phyloP scores from a whole-genome alignment of 2,329 filamentous ascomycete species.

The Biscogniauxia marginata region DNA sequence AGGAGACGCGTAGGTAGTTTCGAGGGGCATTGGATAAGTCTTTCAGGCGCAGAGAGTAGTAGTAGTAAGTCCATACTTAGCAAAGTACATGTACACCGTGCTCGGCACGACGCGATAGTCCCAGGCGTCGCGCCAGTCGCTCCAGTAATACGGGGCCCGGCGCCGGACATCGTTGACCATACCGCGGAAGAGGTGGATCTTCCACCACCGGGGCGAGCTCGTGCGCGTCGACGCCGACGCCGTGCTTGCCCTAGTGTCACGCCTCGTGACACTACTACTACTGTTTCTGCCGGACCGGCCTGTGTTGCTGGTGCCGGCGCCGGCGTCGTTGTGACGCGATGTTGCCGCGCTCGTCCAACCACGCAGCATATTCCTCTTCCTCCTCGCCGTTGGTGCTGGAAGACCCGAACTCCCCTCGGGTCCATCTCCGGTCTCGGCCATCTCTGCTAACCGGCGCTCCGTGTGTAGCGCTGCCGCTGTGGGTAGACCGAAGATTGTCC shows the following conservation, averaged over 20 bases:
- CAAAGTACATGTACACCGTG: conserved; percentile 93
- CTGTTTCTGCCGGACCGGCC: too few relatives aligned
- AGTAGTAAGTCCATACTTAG: conserved; percentile 60
- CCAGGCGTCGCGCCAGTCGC: conserved; percentile 85
- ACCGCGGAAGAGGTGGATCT: conserved; percentile 70
- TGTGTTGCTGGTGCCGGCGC: background rate
- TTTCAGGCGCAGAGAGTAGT: background rate
- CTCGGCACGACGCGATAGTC: conserved; percentile 86
- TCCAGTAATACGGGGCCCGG: conserved; percentile 72
- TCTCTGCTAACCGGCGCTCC: background rate
- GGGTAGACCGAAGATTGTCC: too few relatives aligned
- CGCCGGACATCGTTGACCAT: conserved; percentile 78
- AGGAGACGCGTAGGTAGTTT: too few relatives aligned
- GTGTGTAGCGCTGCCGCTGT: background rate
- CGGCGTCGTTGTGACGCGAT: background rate
- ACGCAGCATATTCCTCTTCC: background rate
- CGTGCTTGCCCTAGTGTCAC: background rate
- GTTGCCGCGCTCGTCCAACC: background rate
- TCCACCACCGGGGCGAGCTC: conserved; percentile 61
- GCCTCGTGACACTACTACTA: background rate
- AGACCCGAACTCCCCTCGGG: background rate
- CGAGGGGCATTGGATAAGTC: too few relatives aligned
- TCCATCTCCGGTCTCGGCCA: background rate
- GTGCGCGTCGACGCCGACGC: background rate
- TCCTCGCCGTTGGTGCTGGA: background rate